A percentile compares a stretch with the other conserved stretches of the same genome.
Conservation (phyloP, 805 yeast species). For the Phaffomyces thermotolerans region DNA sequence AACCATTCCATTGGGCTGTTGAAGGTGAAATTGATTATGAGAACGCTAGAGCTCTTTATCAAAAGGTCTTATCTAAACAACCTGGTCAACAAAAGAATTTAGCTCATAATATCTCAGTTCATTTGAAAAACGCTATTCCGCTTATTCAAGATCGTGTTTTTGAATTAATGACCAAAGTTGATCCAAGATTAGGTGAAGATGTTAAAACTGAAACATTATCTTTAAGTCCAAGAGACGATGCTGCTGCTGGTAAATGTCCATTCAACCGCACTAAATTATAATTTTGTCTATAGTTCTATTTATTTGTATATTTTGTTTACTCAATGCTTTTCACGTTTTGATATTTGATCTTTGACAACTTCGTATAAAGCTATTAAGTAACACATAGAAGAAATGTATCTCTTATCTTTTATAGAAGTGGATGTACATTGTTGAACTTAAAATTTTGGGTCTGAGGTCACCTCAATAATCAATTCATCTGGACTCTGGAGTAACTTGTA, state of each 20-base stretch:
- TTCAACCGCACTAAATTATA: constrained; percentile 14
- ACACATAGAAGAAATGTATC: no score
- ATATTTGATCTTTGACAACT: background rate
- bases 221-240: constrained; percentile 24
- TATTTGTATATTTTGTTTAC: background rate
- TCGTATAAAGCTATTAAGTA: no score
- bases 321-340: background rate
- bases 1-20: constrained; percentile 81
- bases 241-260: constrained; percentile 17
- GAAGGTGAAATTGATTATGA: constrained; percentile 61
- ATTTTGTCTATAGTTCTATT: background rate
- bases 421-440: no score
- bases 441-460: no score
- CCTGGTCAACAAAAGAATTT: constrained; percentile 80
- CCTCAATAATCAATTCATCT: no score
- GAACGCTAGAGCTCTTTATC: constrained; percentile 73
- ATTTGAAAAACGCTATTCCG: constrained; percentile 61
- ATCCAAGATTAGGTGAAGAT: constrained; percentile 55
- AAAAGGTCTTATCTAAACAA: constrained; percentile 56
- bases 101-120: constrained; percentile 78
- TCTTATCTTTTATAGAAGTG: no score
- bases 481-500: no score
- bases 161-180: constrained; percentile 69
- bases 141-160: constrained; percentile 73
- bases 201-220: constrained; percentile 58